Base-by-base conservation (phyloP, 2,329 filamentous ascomycete genomes). In the Penicillium sp. region DNA sequence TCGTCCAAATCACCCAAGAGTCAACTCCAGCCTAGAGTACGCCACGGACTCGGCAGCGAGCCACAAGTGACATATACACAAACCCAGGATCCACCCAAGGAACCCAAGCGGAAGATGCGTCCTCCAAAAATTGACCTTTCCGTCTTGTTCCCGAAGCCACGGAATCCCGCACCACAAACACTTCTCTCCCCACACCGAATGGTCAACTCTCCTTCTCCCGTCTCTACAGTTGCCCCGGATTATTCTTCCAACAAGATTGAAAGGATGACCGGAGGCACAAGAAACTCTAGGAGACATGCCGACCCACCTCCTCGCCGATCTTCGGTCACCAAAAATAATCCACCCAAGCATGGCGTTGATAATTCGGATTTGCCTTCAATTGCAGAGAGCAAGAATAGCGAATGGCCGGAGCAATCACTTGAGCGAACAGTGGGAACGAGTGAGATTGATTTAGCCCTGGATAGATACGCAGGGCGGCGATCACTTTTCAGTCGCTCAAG, bases 161-260 rank as follows among this genome's bases (percentile, higher is more conserved):
- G 64, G 35, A 58, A 63, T 35, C 53, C 55, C 10, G 46, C 59
- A 5, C 56, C 58, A 19, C 68, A 35, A 24, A 37, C 67, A 28
- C 62, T 72, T 26, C 58, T 71, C 17, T 73, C 70, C n/a, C 70
- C 70, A 15, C 68, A 72, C 33, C 65, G 69, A 22, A 62, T 71
- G 60, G 68, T 67, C 22, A 55, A 64, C 29, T 72, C 70, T 1
- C 70, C 70, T 0, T 71, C 70, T 12, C 63, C 69, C 2, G 61
- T 70, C 29, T 70, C 67, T 6, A 59, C 57, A 4, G 53, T 65
- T 6, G 52, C 46, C 17, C 68, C 68, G 6, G 70, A 71, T 43
- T 53, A 56, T 13, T 61, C 68, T 7, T 47, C 55, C 7, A 54
- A 52, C 9, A 63, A 58, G 31, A 4, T 48, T 2, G 58, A 61